Evolutionary conservation across 441 rosid species (phyloP).

Genomic region (Raphanus hybrid): DNA sequence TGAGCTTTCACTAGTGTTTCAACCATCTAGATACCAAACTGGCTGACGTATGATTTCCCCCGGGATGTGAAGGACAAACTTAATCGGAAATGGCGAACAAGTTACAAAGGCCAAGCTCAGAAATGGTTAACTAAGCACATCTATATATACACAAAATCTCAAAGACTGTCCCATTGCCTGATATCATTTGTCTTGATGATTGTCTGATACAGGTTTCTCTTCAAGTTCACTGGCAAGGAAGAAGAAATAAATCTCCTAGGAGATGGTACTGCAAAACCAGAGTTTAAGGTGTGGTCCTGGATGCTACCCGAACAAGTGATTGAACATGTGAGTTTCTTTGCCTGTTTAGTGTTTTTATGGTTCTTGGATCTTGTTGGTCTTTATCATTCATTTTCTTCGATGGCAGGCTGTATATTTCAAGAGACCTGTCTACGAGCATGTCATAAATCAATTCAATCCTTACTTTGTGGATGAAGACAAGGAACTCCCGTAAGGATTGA

Average conservation of each 20-base stretch:
- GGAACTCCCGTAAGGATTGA: not conserved
- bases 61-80: slow-evolving; percentile 55
- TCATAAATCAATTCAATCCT: slow-evolving; percentile 46
- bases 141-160: not conserved
- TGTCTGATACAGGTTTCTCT: slow-evolving; percentile 60
- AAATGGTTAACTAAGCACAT: slow-evolving; percentile 51
- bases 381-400: not conserved
- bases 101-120: slow-evolving; percentile 81
- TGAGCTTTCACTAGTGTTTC: slow-evolving; percentile 7
- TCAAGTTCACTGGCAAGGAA: slow-evolving; percentile 67
- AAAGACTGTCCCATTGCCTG: not conserved
- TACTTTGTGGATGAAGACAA: not conserved
- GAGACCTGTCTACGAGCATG: slow-evolving; percentile 68
- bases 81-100: slow-evolving; percentile 61
- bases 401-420: slow-evolving; percentile 65
- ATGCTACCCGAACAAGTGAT: slow-evolving; percentile 60
- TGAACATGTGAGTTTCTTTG: slow-evolving; percentile 48
- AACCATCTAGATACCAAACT: slow-evolving; percentile 59
- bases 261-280: slow-evolving; percentile 70
- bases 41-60: slow-evolving; percentile 76
- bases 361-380: slow-evolving; percentile 6
- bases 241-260: slow-evolving; percentile 74
- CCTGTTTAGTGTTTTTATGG: not conserved
- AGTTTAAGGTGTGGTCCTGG: slow-evolving; percentile 72
- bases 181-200: slow-evolving; percentile 13